Evolutionary conservation across 108 stramenopile species (phyloP).

Genomic region (Fragilaria crotonensis): DNA sequence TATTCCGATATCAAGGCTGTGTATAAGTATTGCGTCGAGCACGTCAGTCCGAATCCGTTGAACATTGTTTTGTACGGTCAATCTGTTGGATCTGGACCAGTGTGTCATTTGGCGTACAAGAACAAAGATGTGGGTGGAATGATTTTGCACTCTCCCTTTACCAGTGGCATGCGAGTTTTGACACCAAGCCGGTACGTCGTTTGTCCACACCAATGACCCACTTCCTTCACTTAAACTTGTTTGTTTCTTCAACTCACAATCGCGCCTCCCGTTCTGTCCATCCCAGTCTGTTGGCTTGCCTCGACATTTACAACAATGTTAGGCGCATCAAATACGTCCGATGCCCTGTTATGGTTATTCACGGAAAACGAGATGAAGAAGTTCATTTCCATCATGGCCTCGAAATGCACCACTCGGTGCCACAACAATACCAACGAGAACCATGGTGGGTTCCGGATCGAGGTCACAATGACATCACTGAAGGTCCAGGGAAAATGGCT

Average conservation of each 20-base stretch:
- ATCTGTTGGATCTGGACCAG: constrained; percentile 85
- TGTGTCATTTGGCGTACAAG: constrained; percentile 52
- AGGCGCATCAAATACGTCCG: constrained; percentile 65
- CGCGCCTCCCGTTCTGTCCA: constrained; percentile 1
- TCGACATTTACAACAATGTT: constrained; percentile 88
- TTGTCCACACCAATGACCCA: not conserved
- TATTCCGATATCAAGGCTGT: constrained; percentile 79
- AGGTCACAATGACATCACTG: constrained; percentile 88
- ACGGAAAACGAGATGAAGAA: constrained; percentile 79
- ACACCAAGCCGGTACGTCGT: constrained; percentile 62
- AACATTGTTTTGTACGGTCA: constrained; percentile 85
- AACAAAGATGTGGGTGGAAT: constrained; percentile 59
- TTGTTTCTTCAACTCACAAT: constrained; percentile 1
- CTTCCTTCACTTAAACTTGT: not conserved
- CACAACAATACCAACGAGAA: constrained; percentile 50
- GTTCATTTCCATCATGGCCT: constrained; percentile 69
- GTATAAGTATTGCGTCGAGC: constrained; percentile 58
- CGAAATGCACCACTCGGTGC: constrained; percentile 62
- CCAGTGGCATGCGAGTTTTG: constrained; percentile 83
- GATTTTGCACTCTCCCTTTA: constrained; percentile 77
- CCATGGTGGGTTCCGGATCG: constrained; percentile 85
- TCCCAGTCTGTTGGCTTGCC: constrained; percentile 60
- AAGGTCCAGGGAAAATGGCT: constrained; percentile 60
- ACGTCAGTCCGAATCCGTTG: constrained; percentile 22
- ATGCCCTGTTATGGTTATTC: constrained; percentile 82